Evolutionary conservation across 2,329 filamentous ascomycete genomes (phyloP).

Genomic region (Sclerotinia spermophila): DNA sequence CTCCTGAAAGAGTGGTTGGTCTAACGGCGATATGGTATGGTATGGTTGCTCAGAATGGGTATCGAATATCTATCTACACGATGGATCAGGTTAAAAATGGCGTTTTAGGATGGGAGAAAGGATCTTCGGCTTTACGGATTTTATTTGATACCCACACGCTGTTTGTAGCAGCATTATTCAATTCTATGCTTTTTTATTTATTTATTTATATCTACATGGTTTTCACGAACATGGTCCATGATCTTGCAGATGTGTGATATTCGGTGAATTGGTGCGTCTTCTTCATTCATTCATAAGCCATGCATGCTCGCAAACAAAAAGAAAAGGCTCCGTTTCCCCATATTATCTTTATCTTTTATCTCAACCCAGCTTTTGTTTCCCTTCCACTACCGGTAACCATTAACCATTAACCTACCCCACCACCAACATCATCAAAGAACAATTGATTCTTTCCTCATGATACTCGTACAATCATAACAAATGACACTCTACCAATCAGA

Average conservation of each 20-base stretch:
- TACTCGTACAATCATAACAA: background rate
- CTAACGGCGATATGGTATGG: background rate
- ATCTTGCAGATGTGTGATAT: background rate
- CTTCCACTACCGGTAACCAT: no score
- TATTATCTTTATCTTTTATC: background rate
- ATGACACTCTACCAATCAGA: background rate
- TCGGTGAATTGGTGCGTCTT: background rate
- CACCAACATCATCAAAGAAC: background rate
- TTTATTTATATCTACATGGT: background rate
- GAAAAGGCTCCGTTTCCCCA: background rate
- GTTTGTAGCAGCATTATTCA: conserved; percentile 1
- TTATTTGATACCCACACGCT: conserved; percentile 18
- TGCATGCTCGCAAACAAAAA: background rate
- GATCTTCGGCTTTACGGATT: conserved; percentile 7
- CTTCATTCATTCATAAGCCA: background rate
- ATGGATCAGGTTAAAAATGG: conserved; percentile 2
- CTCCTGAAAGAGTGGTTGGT: background rate
- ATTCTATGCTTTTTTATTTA: conserved; percentile 4
- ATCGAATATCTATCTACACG: background rate
- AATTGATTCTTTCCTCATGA: no score
- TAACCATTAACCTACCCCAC: background rate
- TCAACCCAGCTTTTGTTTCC: background rate
- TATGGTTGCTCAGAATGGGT: conserved; percentile 1
- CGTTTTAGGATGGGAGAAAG: background rate
- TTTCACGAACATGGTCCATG: background rate